Conservation (phyloP, 192 early-diverging fungal species). For the Coemansia sp. region DNA sequence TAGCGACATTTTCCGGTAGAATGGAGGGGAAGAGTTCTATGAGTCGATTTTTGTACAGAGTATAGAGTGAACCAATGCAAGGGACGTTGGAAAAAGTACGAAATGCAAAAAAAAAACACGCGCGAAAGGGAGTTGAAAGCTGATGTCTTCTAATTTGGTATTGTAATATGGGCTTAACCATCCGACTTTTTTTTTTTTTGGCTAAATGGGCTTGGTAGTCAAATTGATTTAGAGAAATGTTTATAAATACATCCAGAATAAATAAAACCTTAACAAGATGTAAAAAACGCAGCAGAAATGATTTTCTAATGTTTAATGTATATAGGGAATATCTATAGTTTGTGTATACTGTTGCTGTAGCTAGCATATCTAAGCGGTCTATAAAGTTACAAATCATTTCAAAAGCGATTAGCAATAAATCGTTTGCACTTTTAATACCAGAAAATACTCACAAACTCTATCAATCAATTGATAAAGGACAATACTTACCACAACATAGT, state of each 20-base stretch:
- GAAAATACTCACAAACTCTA: too few relatives aligned
- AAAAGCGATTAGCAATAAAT: background rate
- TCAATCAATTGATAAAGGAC: background rate
- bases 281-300: background rate
- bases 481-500: slow-evolving; percentile 24
- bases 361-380: background rate
- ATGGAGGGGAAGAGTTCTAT: background rate
- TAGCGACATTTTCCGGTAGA: slow-evolving; percentile 29
- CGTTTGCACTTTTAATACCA: too few relatives aligned
- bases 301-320: background rate
- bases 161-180: background rate
- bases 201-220: too few relatives aligned
- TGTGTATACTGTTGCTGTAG: background rate
- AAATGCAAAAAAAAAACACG: too few relatives aligned
- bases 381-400: background rate
- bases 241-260: background rate
- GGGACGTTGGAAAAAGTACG: background rate
- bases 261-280: background rate
- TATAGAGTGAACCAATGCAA: background rate
- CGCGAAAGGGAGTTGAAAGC: background rate
- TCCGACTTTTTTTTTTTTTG: background rate
- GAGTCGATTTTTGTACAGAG: background rate
- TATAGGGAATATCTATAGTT: background rate
- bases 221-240: background rate
- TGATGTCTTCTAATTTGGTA: background rate